Percentiles rank a stretch among this genome's conserved stretches.
Conservation (phyloP, 2,329 filamentous ascomycete species). For the Paraphaeosphaeria minitans region DNA sequence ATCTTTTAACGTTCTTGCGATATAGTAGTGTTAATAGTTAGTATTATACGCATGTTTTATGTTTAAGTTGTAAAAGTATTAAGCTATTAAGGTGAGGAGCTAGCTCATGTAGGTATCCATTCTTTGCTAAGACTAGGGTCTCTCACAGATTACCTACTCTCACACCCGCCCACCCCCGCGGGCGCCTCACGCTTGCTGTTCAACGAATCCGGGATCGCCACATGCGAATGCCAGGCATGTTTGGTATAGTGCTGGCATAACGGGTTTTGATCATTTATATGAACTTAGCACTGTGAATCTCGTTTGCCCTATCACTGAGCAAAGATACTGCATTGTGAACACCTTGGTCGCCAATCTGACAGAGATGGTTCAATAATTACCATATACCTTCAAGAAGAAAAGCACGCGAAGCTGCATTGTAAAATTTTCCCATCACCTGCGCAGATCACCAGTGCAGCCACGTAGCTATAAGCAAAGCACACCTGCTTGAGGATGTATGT, state of each 20-base stretch:
- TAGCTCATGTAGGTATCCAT: no score
- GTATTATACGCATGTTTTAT: no score
- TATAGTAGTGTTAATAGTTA: no score
- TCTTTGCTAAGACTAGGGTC: no score
- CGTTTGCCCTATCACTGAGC: background rate
- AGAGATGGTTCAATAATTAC: background rate
- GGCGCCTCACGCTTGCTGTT: no score
- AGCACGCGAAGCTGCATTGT: background rate
- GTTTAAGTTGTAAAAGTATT: no score
- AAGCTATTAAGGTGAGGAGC: no score
- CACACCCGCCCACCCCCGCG: no score
- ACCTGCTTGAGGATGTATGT: background rate
- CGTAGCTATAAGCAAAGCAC: background rate
- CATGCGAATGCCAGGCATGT: background rate
- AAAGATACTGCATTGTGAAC: background rate
- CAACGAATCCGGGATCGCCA: no score
- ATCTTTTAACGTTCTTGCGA: no score
- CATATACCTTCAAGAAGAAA: background rate
- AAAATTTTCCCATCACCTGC: background rate
- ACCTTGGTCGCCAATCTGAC: background rate
- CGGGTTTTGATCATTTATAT: background rate
- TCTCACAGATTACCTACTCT: no score
- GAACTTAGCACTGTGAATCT: background rate
- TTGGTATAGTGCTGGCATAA: background rate
- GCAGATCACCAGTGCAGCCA: background rate